Evolutionary conservation across 768 basidiomycete species (phyloP), one percentile per base, ranked within the genome.

Genomic region (Phaeolepiota aurea): DNA sequence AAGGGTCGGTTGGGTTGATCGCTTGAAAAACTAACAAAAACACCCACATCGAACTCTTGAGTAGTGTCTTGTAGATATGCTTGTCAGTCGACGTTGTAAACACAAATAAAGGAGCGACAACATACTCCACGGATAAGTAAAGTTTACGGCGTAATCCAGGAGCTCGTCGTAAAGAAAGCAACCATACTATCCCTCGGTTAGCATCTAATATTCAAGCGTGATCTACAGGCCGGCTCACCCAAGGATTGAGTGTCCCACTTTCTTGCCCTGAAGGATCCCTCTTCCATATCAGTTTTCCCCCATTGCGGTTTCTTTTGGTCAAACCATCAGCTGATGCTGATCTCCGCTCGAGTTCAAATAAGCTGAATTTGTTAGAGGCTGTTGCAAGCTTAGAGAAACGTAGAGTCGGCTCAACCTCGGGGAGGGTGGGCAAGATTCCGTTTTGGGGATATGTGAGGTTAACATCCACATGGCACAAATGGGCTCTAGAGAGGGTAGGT

Each of bases 71-170:
- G 33, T 5, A 7, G 16, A 19, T 7, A 14, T 16, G 7, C 7
- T 35, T 35, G 16, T 5, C 33, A 35, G 7, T 9, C 9, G 15
- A 7, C 5, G 16, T 35, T 7, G 16, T 35, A 35, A 28, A 28
- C 7, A n/a, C 33, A 7, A 35, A 15, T 7, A 32, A n/a, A n/a
- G n/a, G n/a, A n/a, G n/a, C n/a, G 30, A 20, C 25, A 2, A 56
- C 68, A 15, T 59, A 76, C 70, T 70, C 71, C 69, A 75, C 1
- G 84, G 84, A 52, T 68, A 76, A 0, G 83, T 82, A 51, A 68
- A 85, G 52, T 87, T 87, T 44, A 76, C 38, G 12, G 82, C 79
- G 47, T 86, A 86, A 57, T 86, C 83, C 21, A 82, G 50, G 58
- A 79, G 71, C 61, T 80, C 75, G 43, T 78, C 73, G 36, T 74